Conservation (phyloP, 2,329 filamentous ascomycete genomes). For the Venturia carpophila region DNA sequence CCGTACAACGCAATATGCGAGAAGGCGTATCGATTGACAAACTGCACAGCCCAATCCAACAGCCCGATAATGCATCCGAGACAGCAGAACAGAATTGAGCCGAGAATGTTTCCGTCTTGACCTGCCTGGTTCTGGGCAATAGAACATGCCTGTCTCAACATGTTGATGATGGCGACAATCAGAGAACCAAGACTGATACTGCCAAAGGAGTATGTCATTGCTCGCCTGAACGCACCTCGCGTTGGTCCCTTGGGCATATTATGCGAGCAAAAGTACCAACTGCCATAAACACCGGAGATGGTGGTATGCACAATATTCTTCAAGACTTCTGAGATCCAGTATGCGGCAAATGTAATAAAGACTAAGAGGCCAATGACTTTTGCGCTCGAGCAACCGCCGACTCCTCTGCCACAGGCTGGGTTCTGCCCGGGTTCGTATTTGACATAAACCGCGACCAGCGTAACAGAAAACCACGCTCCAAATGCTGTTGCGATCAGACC, state of each 20-base stretch:
- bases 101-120: conserved; percentile 60
- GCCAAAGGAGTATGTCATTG: conserved; percentile 85
- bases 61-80: conserved; percentile 68
- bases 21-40: conserved; percentile 88
- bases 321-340: conserved; percentile 89
- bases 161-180: conserved; percentile 79
- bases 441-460: conserved; percentile 77
- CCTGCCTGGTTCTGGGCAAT: conserved; percentile 62
- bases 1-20: conserved; percentile 90
- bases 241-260: conserved; percentile 71
- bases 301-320: conserved; percentile 90
- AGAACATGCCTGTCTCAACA: conserved; percentile 72
- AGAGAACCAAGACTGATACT: conserved; percentile 82
- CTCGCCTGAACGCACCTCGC: conserved; percentile 70
- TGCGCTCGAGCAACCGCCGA: conserved; percentile 59
- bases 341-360: conserved; percentile 59
- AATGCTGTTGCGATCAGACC: conserved; percentile 69
- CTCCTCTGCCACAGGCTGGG: conserved; percentile 45
- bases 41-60: conserved; percentile 77
- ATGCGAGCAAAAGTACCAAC: conserved; percentile 77
- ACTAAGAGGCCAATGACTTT: conserved; percentile 79
- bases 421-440: conserved; percentile 65
- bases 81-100: conserved; percentile 61
- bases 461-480: conserved; percentile 78
- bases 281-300: conserved; percentile 81